Conservation (phyloP, 2,329 filamentous ascomycete genomes). For the Sphaceloma murrayae region DNA sequence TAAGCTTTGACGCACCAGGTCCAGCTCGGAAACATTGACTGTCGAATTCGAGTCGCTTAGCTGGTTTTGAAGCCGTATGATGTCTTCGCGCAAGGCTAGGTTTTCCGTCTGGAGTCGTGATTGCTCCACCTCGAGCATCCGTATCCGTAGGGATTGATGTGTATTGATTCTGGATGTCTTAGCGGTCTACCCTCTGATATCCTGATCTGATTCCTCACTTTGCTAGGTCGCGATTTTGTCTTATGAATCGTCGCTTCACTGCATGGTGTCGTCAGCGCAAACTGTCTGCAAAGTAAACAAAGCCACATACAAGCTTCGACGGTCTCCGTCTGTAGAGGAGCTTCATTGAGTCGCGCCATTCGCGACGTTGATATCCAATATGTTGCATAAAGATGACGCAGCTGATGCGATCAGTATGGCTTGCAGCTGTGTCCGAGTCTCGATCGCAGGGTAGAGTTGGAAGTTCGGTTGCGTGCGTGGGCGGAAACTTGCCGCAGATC, state of each 20-base stretch:
- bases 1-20: slow-evolving; percentile 60
- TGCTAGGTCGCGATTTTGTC: slow-evolving; percentile 77
- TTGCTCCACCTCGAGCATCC: slow-evolving; percentile 65
- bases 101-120: slow-evolving; percentile 71
- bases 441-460: slow-evolving; percentile 2
- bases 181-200: background rate
- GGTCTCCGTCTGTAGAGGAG: slow-evolving; percentile 47
- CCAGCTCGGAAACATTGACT: slow-evolving; percentile 53
- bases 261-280: slow-evolving; percentile 15
- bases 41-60: slow-evolving; percentile 50
- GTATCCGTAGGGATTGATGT: slow-evolving; percentile 65
- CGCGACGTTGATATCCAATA: slow-evolving; percentile 18
- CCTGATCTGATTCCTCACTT: slow-evolving; percentile 29
- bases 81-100: slow-evolving; percentile 59
- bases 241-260: slow-evolving; percentile 71
- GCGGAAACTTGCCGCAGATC: slow-evolving; percentile 14
- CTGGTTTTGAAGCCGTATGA: slow-evolving; percentile 59
- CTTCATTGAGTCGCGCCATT: slow-evolving; percentile 77
- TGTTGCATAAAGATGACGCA: slow-evolving; percentile 15
- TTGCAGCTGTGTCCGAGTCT: slow-evolving; percentile 9
- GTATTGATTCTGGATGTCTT: slow-evolving; percentile 54
- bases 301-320: slow-evolving; percentile 58
- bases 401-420: background rate
- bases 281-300: slow-evolving; percentile 18
- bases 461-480: slow-evolving; percentile 1